Evolutionary conservation across 2,329 filamentous ascomycete genomes (phyloP).

Genomic region (Seiridium unicorne): DNA sequence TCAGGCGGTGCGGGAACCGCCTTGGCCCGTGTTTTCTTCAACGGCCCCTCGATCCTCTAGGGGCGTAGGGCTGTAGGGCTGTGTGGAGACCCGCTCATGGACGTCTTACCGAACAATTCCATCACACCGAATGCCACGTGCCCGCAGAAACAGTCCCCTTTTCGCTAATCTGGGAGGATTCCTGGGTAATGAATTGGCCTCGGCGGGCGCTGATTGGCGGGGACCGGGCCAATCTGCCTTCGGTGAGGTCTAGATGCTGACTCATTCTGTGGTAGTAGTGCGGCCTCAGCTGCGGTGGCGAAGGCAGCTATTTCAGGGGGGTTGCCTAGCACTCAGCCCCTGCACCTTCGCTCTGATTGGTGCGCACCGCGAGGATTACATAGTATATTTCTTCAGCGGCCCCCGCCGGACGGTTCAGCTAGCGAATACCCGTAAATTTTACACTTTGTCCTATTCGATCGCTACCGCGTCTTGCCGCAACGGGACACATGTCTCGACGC

Average conservation of each 20-base stretch:
- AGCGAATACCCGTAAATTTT: background rate
- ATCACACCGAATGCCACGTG: background rate
- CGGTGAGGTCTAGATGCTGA: background rate
- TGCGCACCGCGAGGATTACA: background rate
- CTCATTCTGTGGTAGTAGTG: background rate
- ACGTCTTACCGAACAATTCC: background rate
- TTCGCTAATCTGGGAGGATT: background rate
- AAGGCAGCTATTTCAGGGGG: background rate
- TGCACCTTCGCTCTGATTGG: background rate
- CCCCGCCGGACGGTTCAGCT: too few relatives aligned
- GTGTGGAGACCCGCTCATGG: background rate
- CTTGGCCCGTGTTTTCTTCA: background rate
- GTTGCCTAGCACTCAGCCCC: background rate
- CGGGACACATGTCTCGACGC: background rate
- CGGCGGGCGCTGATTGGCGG: background rate
- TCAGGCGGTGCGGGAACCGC: background rate
- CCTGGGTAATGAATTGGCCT: background rate
- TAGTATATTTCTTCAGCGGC: background rate
- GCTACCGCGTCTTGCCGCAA: background rate
- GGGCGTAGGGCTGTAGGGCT: conserved; percentile 3
- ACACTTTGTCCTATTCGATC: background rate
- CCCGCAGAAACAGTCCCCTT: background rate
- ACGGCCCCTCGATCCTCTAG: background rate
- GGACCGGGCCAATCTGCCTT: background rate
- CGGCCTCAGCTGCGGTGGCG: background rate